Percentiles rank a stretch among this genome's conserved stretches.
Evolutionary conservation across 2,329 filamentous ascomycete genomes (phyloP).

Genomic region (Apiospora rasikravindrae): DNA sequence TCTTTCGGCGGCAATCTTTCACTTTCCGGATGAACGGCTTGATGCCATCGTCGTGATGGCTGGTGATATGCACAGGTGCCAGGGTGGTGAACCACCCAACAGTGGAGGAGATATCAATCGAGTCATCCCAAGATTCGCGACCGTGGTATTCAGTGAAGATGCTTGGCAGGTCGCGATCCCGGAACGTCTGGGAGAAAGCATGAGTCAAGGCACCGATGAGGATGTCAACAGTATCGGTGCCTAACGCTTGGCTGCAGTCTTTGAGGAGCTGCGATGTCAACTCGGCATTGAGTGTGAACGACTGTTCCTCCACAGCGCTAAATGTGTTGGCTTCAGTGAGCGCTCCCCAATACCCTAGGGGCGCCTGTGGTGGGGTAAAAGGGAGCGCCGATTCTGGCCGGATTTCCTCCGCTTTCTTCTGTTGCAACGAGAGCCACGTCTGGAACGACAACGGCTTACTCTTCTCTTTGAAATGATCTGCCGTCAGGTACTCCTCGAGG

Average conservation of each 20-base stretch:
- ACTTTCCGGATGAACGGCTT: not conserved
- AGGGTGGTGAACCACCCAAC: slow-evolving; percentile 24
- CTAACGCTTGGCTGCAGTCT: slow-evolving; percentile 20
- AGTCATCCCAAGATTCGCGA: slow-evolving; percentile 16
- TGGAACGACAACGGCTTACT: not conserved
- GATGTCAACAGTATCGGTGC: slow-evolving; percentile 20
- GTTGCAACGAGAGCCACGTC: slow-evolving; percentile 2
- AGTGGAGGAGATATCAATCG: slow-evolving; percentile 19
- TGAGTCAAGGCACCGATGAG: slow-evolving; percentile 20
- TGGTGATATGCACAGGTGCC: slow-evolving; percentile 8
- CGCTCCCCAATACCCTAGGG: slow-evolving; percentile 19
- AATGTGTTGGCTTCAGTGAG: slow-evolving; percentile 19
- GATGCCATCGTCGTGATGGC: slow-evolving; percentile 30
- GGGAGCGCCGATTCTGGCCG: slow-evolving; percentile 17
- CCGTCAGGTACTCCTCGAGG: not conserved
- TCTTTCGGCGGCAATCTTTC: not conserved
- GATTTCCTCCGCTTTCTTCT: slow-evolving; percentile 19
- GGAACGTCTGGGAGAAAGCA: slow-evolving; percentile 17
- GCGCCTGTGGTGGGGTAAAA: slow-evolving; percentile 5
- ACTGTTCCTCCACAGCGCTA: slow-evolving; percentile 12
- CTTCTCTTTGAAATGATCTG: not conserved
- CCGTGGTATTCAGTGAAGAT: slow-evolving; percentile 23
- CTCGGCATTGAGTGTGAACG: slow-evolving; percentile 8
- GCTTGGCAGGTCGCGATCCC: slow-evolving; percentile 9
- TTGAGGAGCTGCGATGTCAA: slow-evolving; percentile 16